phyloP scores from a whole-genome alignment of 179 eudicot species.

The Silene noctiflora region DNA sequence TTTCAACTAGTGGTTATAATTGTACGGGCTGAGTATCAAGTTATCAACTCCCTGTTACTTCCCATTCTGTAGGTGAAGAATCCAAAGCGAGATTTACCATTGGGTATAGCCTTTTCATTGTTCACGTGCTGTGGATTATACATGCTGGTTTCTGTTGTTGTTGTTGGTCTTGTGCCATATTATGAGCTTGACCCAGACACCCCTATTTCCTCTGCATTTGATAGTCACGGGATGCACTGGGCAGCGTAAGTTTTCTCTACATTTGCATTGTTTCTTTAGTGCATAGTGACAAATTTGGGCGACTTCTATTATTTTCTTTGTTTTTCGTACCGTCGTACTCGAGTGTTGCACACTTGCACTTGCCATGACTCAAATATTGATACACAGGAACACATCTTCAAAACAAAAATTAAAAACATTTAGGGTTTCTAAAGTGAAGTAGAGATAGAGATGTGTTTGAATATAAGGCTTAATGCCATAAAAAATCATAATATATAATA shows the following conservation, averaged over 20 bases:
- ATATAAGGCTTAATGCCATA: no score
- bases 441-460: no score
- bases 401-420: no score
- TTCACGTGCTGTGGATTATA: slow-evolving; percentile 75
- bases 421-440: no score
- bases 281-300: neutral
- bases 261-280: slow-evolving; percentile 5
- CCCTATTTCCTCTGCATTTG: slow-evolving; percentile 88
- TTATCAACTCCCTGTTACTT: slow-evolving; percentile 1
- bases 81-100: slow-evolving; percentile 90
- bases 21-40: neutral
- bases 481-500: no score
- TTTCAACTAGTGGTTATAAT: slow-evolving; percentile 2
- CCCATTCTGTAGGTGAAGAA: slow-evolving; percentile 62
- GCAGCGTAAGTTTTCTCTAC: slow-evolving; percentile 66
- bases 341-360: no score
- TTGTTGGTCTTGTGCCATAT: slow-evolving; percentile 89
- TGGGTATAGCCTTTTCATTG: slow-evolving; percentile 78
- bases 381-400: no score
- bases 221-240: slow-evolving; percentile 87
- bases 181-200: slow-evolving; percentile 90
- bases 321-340: no score
- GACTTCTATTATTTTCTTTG: neutral
- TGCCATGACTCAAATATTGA: no score
- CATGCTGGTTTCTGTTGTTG: slow-evolving; percentile 84